These are phyloP conservation scores for Phytopythium sindhum DNA, from an alignment of 352 stramenopile species.

Conservation along the genomic window DNA sequence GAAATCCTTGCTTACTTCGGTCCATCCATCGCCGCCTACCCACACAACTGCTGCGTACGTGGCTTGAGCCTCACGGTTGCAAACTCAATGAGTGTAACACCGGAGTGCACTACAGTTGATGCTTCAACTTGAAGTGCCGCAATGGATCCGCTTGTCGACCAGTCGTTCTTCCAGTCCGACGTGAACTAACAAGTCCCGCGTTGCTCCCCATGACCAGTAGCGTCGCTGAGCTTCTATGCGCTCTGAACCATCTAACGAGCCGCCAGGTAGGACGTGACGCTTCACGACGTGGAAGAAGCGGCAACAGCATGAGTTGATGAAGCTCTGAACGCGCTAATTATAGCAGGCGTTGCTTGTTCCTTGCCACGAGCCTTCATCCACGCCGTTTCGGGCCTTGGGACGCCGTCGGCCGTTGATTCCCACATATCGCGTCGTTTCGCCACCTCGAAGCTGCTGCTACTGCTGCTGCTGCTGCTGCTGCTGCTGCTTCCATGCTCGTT, in stretches of 20 bases:
- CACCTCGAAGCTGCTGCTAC: not conserved
- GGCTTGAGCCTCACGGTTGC: not conserved
- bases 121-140: conserved; percentile 8
- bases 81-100: too few species aligned
- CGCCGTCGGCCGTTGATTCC: not conserved
- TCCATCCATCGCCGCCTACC: not conserved
- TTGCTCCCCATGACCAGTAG: too few species aligned
- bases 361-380: not conserved
- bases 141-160: not conserved
- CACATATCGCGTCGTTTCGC: conserved; percentile 1
- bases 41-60: not conserved
- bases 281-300: too few species aligned
- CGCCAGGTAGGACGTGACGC: too few species aligned
- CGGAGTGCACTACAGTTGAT: too few species aligned
- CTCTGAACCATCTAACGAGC: too few species aligned
- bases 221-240: too few species aligned
- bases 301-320: too few species aligned
- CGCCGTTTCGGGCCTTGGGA: not conserved
- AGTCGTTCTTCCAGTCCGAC: not conserved
- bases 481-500: conserved; percentile 1
- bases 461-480: not conserved
- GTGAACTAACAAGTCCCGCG: not conserved
- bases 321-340: too few species aligned
- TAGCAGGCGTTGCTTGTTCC: too few species aligned
- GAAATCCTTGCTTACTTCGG: not conserved